These are phyloP conservation scores for Stachybotrys elegans DNA, from an alignment of 2,329 filamentous ascomycete genomes.

Conservation along the genomic window DNA sequence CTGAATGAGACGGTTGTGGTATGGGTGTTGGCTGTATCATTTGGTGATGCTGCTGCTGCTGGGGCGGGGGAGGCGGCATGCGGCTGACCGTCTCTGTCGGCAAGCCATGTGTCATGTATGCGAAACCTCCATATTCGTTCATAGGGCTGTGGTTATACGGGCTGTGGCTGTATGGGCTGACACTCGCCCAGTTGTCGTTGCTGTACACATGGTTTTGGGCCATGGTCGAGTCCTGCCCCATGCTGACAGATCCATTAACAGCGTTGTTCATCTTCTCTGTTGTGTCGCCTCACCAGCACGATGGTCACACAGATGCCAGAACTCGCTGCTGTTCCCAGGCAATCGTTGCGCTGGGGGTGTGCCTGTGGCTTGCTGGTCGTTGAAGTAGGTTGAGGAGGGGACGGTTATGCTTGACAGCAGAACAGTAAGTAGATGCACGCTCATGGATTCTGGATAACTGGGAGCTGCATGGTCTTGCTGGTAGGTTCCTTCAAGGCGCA, in stretches of 20 bases:
- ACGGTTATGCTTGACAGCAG: not conserved
- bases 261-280: conserved; percentile 26
- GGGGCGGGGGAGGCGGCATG: conserved; percentile 53
- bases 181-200: conserved; percentile 50
- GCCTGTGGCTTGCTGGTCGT: not conserved
- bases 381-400: not conserved
- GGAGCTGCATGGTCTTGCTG: not conserved
- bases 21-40: conserved; percentile 25
- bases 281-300: conserved; percentile 5
- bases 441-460: not conserved
- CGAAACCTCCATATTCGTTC: conserved; percentile 58
- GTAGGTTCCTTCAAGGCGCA: not conserved
- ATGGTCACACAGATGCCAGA: not conserved
- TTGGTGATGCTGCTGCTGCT: conserved; percentile 21
- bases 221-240: conserved; percentile 26
- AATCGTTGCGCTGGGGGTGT: too few species aligned
- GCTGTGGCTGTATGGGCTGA: conserved; percentile 61
- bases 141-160: conserved; percentile 45
- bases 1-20: not conserved
- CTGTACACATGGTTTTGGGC: conserved; percentile 24
- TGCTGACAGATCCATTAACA: conserved; percentile 22
- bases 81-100: conserved; percentile 44
- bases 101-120: conserved; percentile 50
- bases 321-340: too few species aligned
- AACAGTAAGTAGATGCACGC: not conserved